phyloP scores from a whole-genome alignment of 768 basidiomycete species.

The Tricholoma matsutake region DNA sequence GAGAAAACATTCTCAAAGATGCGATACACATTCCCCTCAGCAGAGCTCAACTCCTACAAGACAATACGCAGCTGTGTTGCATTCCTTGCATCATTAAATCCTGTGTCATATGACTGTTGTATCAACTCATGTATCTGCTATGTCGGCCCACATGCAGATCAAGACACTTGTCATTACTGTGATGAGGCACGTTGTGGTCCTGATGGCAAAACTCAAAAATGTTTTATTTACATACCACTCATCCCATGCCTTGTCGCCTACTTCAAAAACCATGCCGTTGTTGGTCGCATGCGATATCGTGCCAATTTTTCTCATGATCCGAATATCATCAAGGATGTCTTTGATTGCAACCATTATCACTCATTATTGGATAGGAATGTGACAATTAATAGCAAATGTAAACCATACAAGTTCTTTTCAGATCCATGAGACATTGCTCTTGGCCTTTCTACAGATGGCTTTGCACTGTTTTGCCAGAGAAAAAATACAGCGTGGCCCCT shows the following conservation, averaged over 20 bases:
- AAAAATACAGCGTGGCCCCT: conserved; percentile 36
- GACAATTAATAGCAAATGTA: conserved; percentile 21
- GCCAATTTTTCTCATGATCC: conserved; percentile 6
- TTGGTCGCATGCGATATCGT: conserved; percentile 28
- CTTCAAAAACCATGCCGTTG: conserved; percentile 15
- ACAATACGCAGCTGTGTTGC: conserved; percentile 16
- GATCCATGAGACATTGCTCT: conserved; percentile 37
- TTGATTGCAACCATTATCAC: conserved; percentile 31
- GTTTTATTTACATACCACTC: conserved; percentile 38
- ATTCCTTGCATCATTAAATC: conserved; percentile 31
- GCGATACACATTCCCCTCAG: conserved; percentile 18
- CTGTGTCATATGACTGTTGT: conserved; percentile 38
- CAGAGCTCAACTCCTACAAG: conserved; percentile 13
- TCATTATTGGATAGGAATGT: conserved; percentile 19
- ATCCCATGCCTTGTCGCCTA: conserved; percentile 28
- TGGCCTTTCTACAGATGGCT: conserved; percentile 37
- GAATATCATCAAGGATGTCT: conserved; percentile 27
- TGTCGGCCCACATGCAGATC: conserved; percentile 27
- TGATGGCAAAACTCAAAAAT: conserved; percentile 16
- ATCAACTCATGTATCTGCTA: conserved; percentile 38
- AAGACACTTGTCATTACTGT: conserved; percentile 34
- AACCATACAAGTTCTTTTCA: conserved; percentile 28
- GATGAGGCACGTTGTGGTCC: conserved; percentile 21
- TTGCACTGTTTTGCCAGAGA: conserved; percentile 29
- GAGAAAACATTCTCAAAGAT: conserved; percentile 23